Percentiles rank a stretch among this genome's conserved stretches.
phyloP scores from a whole-genome alignment of 352 stramenopile species.

The Phytopythium aichiense region DNA sequence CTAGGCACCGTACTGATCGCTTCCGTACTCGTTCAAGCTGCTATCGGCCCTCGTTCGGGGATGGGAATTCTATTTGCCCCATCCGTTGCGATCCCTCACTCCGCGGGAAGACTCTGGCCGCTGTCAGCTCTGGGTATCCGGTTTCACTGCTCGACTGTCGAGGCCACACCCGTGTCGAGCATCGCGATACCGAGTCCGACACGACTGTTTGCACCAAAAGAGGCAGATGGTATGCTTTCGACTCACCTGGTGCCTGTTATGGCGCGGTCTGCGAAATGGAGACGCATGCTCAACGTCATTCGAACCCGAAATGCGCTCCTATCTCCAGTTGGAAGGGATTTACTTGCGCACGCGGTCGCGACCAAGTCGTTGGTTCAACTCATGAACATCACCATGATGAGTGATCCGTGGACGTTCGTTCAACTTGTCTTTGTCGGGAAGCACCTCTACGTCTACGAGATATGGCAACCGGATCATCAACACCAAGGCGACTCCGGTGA shows the following conservation, averaged over 20 bases:
- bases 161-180: neutral
- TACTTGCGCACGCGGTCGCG: neutral
- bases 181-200: neutral
- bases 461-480: neutral
- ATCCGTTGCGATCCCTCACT: neutral
- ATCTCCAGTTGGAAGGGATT: neutral
- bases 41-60: neutral
- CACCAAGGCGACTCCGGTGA: neutral
- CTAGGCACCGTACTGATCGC: neutral
- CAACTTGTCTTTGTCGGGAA: slow-evolving; percentile 21
- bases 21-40: neutral
- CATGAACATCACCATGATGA: slow-evolving; percentile 49
- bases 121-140: neutral
- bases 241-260: neutral
- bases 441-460: slow-evolving; percentile 30
- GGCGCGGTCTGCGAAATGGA: neutral
- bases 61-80: neutral
- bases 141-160: neutral
- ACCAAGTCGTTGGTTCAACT: slow-evolving; percentile 24
- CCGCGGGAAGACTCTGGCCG: neutral
- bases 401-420: slow-evolving; percentile 31
- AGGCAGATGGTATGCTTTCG: neutral
- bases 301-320: neutral
- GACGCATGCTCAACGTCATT: neutral
- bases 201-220: no score